Conservation (phyloP, 1,284 basidiomycete species). For the Trichosporon inkin region DNA sequence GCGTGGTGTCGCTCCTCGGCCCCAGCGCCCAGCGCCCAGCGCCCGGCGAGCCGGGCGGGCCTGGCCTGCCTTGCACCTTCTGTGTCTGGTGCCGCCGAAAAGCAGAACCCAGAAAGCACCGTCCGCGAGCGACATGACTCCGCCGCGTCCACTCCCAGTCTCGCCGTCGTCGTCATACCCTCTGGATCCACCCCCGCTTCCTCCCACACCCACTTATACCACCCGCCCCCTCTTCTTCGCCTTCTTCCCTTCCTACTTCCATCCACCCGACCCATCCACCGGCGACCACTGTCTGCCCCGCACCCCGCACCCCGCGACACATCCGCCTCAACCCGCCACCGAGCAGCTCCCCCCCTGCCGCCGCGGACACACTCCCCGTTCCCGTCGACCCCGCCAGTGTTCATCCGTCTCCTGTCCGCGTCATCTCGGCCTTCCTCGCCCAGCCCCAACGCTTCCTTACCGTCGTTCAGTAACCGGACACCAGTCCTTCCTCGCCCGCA, state of each 20-base stretch:
- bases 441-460: neutral
- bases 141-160: too few species aligned
- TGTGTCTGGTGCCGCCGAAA: too few species aligned
- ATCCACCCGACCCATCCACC: neutral
- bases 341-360: too few species aligned
- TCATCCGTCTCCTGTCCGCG: neutral
- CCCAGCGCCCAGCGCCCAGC: too few species aligned
- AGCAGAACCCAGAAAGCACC: too few species aligned
- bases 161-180: conserved; percentile 8
- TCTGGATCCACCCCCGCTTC: neutral
- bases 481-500: neutral
- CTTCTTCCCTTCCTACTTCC: neutral
- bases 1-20: too few species aligned
- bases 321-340: too few species aligned
- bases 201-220: conserved; percentile 4
- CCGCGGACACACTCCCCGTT: too few species aligned
- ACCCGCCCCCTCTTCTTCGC: conserved; percentile 1
- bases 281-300: neutral
- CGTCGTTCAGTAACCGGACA: neutral
- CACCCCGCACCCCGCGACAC: neutral
- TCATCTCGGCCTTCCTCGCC: neutral
- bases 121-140: too few species aligned
- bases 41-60: too few species aligned
- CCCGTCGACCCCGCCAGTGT: neutral
- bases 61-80: too few species aligned